phyloP scores from a whole-genome alignment of 768 basidiomycete species.

The Auricularia auricula-judae region DNA sequence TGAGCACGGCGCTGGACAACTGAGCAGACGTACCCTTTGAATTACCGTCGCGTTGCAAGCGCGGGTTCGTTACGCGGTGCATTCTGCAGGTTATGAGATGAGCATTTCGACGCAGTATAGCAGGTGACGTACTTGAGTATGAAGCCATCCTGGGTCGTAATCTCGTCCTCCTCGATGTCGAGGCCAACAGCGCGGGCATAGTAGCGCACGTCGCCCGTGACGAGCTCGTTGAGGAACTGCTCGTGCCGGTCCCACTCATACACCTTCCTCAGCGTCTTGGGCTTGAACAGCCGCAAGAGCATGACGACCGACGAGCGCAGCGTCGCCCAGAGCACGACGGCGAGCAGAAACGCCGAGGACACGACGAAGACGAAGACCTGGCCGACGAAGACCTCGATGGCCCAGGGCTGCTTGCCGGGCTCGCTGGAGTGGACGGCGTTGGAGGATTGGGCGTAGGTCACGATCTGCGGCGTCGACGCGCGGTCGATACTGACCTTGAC shows the following conservation, averaged over 20 bases:
- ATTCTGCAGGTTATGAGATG: constrained; percentile 10
- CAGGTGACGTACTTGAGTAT: constrained; percentile 16
- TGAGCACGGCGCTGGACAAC: not conserved
- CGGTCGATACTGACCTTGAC: not conserved
- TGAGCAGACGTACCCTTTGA: constrained; percentile 13
- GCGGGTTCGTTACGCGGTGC: constrained; percentile 25
- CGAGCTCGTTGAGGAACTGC: constrained; percentile 26
- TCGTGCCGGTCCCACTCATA: constrained; percentile 28
- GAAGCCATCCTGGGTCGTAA: constrained; percentile 38
- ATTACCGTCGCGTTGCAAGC: constrained; percentile 16
- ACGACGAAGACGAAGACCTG: constrained; percentile 11
- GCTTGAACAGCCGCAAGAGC: constrained; percentile 10
- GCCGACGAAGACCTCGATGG: constrained; percentile 3
- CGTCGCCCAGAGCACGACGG: constrained; percentile 33
- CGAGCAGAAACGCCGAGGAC: constrained; percentile 27
- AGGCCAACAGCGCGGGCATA: constrained; percentile 33
- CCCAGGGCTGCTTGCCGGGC: not conserved
- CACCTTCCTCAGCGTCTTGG: constrained; percentile 11
- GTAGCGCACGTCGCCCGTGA: constrained; percentile 30
- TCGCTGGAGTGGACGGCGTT: not conserved
- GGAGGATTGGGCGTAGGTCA: not conserved
- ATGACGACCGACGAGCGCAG: constrained; percentile 8
- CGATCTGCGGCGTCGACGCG: not conserved
- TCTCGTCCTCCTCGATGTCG: constrained; percentile 31
- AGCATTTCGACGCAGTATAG: constrained; percentile 1